Percentiles rank a stretch among this genome's conserved stretches.
Evolutionary conservation across 2,329 filamentous ascomycete genomes (phyloP).

Genomic region (Kalmusia sp.): DNA sequence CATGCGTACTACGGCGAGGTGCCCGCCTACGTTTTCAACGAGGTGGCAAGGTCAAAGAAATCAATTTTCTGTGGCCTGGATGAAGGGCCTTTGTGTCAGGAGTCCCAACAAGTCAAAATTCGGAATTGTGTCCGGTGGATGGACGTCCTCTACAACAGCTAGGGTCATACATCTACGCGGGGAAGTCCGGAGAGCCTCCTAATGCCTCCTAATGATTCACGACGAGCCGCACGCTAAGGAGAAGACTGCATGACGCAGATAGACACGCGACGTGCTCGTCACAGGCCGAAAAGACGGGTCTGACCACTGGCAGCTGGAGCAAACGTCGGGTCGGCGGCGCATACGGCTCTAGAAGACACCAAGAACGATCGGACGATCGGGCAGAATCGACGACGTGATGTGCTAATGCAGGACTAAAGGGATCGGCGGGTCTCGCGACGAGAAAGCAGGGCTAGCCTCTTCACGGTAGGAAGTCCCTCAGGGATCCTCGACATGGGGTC

Average conservation of each 20-base stretch:
- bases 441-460: background rate
- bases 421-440: background rate
- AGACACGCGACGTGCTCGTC: background rate
- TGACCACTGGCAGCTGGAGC: background rate
- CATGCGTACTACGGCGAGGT: no score
- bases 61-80: no score
- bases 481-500: no score
- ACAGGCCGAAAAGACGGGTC: background rate
- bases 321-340: background rate
- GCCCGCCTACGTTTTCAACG: no score
- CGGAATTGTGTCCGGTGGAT: no score
- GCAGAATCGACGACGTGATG: no score
- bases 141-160: background rate
- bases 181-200: no score
- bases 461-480: no score
- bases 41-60: no score
- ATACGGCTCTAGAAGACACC: conserved; percentile 1
- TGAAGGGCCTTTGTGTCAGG: no score
- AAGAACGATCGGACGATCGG: background rate
- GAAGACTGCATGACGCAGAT: background rate
- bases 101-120: no score
- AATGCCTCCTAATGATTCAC: background rate
- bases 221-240: no score
- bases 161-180: background rate
- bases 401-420: background rate